phyloP scores from a whole-genome alignment of 495 filamentous ascomycete genomes.

The Thermothielavioides terrestris region DNA sequence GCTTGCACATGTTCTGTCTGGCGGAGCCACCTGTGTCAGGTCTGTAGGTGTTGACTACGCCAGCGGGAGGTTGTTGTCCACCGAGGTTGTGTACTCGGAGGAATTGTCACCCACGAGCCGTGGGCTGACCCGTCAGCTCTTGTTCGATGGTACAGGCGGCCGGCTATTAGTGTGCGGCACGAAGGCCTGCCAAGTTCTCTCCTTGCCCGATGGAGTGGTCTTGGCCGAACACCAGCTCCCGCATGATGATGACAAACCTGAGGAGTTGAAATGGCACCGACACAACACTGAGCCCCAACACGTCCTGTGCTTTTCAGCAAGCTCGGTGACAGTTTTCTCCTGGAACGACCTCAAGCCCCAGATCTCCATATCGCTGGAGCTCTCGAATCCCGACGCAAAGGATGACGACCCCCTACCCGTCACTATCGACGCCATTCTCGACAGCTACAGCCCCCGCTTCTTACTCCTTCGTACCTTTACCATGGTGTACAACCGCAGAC shows the following conservation, averaged over 20 bases:
- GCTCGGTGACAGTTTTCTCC: background rate
- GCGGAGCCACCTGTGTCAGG: background rate
- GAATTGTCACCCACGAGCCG: background rate
- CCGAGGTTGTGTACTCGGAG: background rate
- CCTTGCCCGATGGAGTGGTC: background rate
- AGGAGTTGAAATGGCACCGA: background rate
- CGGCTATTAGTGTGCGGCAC: background rate
- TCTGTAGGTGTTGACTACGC: background rate
- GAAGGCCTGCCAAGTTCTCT: conserved; percentile 1
- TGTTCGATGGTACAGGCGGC: background rate
- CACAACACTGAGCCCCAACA: background rate
- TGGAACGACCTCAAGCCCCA: background rate
- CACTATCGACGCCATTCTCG: conserved; percentile 1
- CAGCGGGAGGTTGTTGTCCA: background rate
- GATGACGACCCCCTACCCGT: background rate
- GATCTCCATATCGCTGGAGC: background rate
- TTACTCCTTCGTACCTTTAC: background rate
- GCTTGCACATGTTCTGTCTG: background rate
- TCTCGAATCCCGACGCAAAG: background rate
- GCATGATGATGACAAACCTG: background rate
- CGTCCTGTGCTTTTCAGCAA: background rate
- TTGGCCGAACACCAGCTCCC: background rate
- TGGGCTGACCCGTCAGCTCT: background rate
- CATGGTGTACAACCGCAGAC: background rate
- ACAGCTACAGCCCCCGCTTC: background rate